Conservation (phyloP, 139 green algal genomes). For the Picochlorum sp. region DNA sequence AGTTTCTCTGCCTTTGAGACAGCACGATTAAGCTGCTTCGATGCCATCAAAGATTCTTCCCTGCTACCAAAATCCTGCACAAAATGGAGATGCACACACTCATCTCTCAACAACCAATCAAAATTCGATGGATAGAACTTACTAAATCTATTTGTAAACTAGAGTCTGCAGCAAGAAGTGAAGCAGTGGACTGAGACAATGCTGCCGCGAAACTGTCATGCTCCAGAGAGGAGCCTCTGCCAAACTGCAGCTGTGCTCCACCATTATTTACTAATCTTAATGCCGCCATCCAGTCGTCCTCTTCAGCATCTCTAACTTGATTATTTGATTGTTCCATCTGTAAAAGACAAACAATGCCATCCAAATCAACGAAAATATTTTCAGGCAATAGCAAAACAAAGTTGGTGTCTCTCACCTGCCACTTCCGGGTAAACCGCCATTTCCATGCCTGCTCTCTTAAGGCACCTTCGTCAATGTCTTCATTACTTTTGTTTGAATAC, state of each 20-base stretch:
- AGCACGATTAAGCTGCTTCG: background rate
- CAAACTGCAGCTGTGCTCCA: conserved; percentile 11
- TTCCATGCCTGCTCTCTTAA: conserved; percentile 10
- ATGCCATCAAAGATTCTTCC: background rate
- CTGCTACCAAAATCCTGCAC: background rate
- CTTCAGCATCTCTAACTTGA: too few species aligned
- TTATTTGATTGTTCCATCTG: too few species aligned
- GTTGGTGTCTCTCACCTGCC: conserved; percentile 22
- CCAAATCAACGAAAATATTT: too few species aligned
- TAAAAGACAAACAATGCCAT: too few species aligned
- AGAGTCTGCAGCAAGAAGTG: background rate
- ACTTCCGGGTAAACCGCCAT: conserved; percentile 29
- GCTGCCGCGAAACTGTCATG: background rate
- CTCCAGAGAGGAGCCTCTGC: background rate
- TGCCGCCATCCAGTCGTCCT: conserved; percentile 20
- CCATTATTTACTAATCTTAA: conserved; percentile 1
- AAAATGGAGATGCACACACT: too few species aligned
- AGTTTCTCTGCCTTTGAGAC: conserved; percentile 16
- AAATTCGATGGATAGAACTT: too few species aligned
- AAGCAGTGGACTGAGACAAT: background rate
- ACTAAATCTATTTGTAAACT: background rate
- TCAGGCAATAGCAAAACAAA: too few species aligned
- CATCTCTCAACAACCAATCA: too few species aligned
- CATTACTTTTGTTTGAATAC: too few species aligned
- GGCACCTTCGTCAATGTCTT: background rate